Evolutionary conservation across 2,329 filamentous ascomycete genomes (phyloP).

Genomic region (Chaetomiaceae sp.): DNA sequence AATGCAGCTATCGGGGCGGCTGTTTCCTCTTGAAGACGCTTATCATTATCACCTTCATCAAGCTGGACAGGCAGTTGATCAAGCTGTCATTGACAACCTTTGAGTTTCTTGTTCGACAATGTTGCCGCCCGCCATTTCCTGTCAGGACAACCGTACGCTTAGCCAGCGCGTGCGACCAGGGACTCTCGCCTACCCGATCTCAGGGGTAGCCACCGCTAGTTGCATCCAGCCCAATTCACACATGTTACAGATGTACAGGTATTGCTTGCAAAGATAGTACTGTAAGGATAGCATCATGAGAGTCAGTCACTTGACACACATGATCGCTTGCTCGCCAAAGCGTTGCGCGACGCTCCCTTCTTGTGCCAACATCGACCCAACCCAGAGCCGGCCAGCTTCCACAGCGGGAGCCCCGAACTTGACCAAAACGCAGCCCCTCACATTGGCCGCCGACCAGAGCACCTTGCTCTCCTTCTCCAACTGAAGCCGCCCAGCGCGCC

Average conservation of each 20-base stretch:
- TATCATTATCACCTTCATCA: too few species aligned
- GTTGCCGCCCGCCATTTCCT: too few species aligned
- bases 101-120: too few species aligned
- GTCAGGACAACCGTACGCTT: too few species aligned
- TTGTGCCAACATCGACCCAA: conserved; percentile 64
- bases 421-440: conserved; percentile 79
- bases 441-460: conserved; percentile 74
- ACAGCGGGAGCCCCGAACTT: conserved; percentile 83
- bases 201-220: too few species aligned
- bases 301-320: conserved; percentile 61
- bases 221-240: neutral
- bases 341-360: conserved; percentile 64
- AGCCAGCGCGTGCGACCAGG: too few species aligned
- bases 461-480: conserved; percentile 56
- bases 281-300: too few species aligned
- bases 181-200: too few species aligned
- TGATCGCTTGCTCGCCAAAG: conserved; percentile 75
- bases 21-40: neutral
- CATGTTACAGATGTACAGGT: too few species aligned
- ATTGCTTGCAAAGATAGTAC: too few species aligned
- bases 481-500: conserved; percentile 49
- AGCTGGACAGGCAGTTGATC: too few species aligned
- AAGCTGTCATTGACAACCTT: too few species aligned
- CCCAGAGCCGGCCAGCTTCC: conserved; percentile 74
- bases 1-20: conserved; percentile 5